A percentile compares a stretch with the other conserved stretches of the same genome.
These are phyloP conservation scores for Glonium stellatum DNA, from an alignment of 495 filamentous ascomycete genomes.

Conservation along the genomic window DNA sequence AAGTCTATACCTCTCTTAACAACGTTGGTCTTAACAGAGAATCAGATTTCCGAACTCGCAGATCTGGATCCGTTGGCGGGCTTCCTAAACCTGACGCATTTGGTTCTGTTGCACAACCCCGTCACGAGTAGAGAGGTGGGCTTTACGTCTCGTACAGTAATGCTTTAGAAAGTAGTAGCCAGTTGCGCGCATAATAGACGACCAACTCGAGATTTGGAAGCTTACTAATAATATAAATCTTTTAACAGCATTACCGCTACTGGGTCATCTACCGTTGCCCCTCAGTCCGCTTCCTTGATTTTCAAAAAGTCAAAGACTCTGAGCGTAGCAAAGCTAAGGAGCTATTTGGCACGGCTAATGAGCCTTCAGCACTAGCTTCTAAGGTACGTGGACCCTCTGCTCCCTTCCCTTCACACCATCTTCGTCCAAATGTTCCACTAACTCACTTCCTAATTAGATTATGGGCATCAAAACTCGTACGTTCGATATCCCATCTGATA, in stretches of 20 bases:
- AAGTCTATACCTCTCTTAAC: slow-evolving; percentile 68
- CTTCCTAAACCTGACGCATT: slow-evolving; percentile 64
- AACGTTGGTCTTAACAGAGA: slow-evolving; percentile 64
- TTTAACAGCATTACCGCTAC: slow-evolving; percentile 72
- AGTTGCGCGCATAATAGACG: background rate
- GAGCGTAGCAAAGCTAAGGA: slow-evolving; percentile 70
- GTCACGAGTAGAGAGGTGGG: slow-evolving; percentile 86
- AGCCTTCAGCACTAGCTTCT: slow-evolving; percentile 72
- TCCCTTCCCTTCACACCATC: background rate
- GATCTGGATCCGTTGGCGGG: slow-evolving; percentile 78
- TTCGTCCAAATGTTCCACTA: slow-evolving; percentile 4
- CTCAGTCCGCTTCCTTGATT: slow-evolving; percentile 84
- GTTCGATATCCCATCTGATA: slow-evolving; percentile 58
- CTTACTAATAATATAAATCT: background rate
- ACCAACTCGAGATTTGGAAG: background rate
- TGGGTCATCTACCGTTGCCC: slow-evolving; percentile 87
- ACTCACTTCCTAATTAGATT: slow-evolving; percentile 45
- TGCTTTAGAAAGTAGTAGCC: background rate
- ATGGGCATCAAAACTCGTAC: slow-evolving; percentile 80
- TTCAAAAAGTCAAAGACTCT: slow-evolving; percentile 76
- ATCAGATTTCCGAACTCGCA: slow-evolving; percentile 43
- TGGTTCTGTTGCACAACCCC: slow-evolving; percentile 79
- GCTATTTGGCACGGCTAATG: slow-evolving; percentile 70
- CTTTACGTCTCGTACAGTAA: slow-evolving; percentile 9
- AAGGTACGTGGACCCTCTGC: slow-evolving; percentile 42